Base-by-base conservation (phyloP, 345 rosid genomes). In the Pistacia vera region DNA sequence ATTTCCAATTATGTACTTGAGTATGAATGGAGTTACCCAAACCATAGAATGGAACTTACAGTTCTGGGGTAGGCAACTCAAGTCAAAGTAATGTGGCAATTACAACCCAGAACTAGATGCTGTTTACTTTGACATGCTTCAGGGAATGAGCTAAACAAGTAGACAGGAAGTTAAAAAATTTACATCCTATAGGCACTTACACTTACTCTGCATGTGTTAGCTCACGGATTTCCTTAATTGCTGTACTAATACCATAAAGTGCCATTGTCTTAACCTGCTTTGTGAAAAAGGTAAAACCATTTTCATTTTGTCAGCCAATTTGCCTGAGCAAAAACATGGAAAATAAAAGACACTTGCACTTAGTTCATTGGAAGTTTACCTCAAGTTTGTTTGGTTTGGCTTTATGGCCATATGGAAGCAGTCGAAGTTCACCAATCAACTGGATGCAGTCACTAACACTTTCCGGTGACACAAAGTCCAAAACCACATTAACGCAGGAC, bases 391-490 rank as follows among this genome's bases (percentile, higher is more conserved):
- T 86, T 70, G 80, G 81, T 87, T 86, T 90, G 64, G 98, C 86
- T 81, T 82, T 85, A 77, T 92, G 90, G 71, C 83, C 76, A 56
- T 80, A 85, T n/a, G 97, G 98, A 76, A 93, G 93, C 64, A 86
- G 81, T 72, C 88, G 92, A 36, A 92, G 85, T 77, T 92, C 99
- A 68, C 87, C 88, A 66, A 77, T 80, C 88, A 92, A 76, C 71
- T 84, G 84, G 62, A 88, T 86, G 82, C 93, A 89, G 69, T 90
- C 88, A 0, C 84, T 66, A 41, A 87, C 91, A 63, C 89, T 95
- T 83, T 96, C 98, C 38, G 94, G 95, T 4, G 99, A 96, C 76
- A 94, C 82, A 57, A 96, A 96, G 79, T 91, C 95, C 90, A 91
- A 73, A 65, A 92, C 92, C 81, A 90, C 94, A 71, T 88, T 92